Conservation (phyloP, 306 rosid genomes). For the Acacia crassicarpa region DNA sequence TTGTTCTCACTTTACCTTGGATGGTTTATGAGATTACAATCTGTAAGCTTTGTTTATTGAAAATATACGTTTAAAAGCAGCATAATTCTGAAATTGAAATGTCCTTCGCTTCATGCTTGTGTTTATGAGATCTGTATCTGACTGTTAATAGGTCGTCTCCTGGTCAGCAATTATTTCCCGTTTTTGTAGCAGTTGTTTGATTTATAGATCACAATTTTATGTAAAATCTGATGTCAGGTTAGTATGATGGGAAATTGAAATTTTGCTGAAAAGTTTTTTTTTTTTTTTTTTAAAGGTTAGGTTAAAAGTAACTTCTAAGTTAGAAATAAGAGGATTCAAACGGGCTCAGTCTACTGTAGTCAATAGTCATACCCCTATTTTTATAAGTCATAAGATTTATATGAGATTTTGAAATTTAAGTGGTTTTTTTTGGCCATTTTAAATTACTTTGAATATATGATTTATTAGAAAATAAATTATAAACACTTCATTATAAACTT, state of each 20-base stretch:
- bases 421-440: no score
- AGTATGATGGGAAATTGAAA: no score
- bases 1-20: background rate
- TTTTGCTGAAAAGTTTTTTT: no score
- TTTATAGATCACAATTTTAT: background rate
- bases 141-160: background rate
- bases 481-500: background rate
- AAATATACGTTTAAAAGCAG: background rate
- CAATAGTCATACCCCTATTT: no score
- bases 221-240: background rate
- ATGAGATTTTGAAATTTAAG: no score
- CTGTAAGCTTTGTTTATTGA: background rate
- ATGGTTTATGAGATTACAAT: background rate
- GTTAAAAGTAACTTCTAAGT: no score
- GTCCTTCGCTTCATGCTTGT: background rate
- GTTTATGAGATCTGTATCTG: background rate
- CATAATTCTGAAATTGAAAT: background rate
- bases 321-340: no score
- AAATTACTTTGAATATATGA: background rate
- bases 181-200: background rate
- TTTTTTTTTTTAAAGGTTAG: no score
- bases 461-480: background rate
- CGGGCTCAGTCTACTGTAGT: no score
- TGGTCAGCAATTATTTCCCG: background rate
- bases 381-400: no score